These are phyloP conservation scores for Lasiodiplodia theobromae DNA, from an alignment of 2,329 filamentous ascomycete species.

Conservation along the genomic window DNA sequence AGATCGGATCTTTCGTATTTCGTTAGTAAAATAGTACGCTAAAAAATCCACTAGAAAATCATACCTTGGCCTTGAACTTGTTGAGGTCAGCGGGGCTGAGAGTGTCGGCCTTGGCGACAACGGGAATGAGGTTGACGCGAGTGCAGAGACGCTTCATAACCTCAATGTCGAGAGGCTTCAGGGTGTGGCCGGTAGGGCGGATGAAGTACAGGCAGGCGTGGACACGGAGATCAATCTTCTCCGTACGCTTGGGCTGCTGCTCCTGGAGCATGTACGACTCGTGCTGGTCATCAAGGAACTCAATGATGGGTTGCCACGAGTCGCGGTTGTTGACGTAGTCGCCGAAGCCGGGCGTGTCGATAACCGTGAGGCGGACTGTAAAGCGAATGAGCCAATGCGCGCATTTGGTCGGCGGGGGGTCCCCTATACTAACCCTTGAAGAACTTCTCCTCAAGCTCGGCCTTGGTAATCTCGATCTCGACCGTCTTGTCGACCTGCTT, in stretches of 20 bases:
- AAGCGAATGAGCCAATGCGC: constrained; percentile 25
- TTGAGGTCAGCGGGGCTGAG: constrained; percentile 89
- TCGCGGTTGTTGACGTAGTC: constrained; percentile 99
- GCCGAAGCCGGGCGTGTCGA: constrained; percentile 98
- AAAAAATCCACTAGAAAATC: constrained; percentile 40
- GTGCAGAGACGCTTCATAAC: constrained; percentile 99
- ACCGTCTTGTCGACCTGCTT: constrained; percentile 99
- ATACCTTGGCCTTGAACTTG: constrained; percentile 93
- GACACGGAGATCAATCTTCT: constrained; percentile 99
- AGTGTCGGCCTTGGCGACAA: constrained; percentile 98
- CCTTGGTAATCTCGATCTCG: constrained; percentile 99
- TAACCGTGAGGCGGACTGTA: constrained; percentile 94
- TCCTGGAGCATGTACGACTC: constrained; percentile 99
- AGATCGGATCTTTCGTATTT: constrained; percentile 74
- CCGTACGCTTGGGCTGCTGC: constrained; percentile 95
- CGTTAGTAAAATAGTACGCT: constrained; percentile 31
- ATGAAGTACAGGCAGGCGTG: constrained; percentile 99
- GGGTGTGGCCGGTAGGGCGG: constrained; percentile 94
- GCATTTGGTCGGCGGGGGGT: constrained; percentile 13
- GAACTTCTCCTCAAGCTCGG: constrained; percentile 99
- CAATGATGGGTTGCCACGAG: constrained; percentile 99
- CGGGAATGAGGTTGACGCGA: constrained; percentile 96
- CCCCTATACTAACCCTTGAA: constrained; percentile 80
- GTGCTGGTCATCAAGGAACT: constrained; percentile 99
- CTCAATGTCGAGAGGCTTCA: constrained; percentile 99